phyloP scores from a whole-genome alignment of 1,284 basidiomycete species.

The Rhodotorula sp. region DNA sequence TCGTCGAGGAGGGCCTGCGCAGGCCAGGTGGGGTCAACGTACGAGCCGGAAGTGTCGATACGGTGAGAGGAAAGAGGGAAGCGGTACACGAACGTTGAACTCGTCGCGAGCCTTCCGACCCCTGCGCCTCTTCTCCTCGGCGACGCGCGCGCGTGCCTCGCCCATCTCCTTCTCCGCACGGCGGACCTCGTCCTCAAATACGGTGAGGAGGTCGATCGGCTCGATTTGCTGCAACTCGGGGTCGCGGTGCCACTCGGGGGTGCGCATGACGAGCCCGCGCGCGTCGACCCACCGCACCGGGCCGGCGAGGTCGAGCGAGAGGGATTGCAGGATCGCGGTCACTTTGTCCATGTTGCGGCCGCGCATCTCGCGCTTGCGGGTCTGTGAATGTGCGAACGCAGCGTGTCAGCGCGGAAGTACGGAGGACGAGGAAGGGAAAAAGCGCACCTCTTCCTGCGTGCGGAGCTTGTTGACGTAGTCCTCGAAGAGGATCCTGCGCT shows the following conservation, averaged over 20 bases:
- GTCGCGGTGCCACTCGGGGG: slow-evolving; percentile 75
- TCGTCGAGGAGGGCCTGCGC: slow-evolving; percentile 68
- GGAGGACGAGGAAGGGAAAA: too few relatives aligned
- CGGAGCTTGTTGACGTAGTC: slow-evolving; percentile 83
- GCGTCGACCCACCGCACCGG: slow-evolving; percentile 84
- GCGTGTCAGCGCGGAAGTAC: too few relatives aligned
- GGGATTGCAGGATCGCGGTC: slow-evolving; percentile 38
- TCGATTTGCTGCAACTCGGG: slow-evolving; percentile 74
- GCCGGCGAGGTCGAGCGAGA: slow-evolving; percentile 76
- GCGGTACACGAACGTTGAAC: slow-evolving; percentile 65
- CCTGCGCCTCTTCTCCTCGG: slow-evolving; percentile 77
- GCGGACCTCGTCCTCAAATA: slow-evolving; percentile 87
- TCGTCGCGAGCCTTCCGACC: slow-evolving; percentile 85
- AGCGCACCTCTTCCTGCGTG: slow-evolving; percentile 75
- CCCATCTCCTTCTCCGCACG: slow-evolving; percentile 84
- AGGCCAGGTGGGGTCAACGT: background rate
- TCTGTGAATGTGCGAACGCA: slow-evolving; percentile 10
- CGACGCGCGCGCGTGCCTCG: slow-evolving; percentile 71
- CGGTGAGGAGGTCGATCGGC: slow-evolving; percentile 81
- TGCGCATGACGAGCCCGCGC: slow-evolving; percentile 70
- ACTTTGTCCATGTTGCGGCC: slow-evolving; percentile 75
- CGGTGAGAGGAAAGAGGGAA: background rate
- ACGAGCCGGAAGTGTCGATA: too few relatives aligned
- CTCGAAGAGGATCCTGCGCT: slow-evolving; percentile 80
- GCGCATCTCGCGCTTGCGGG: slow-evolving; percentile 59